Percentiles rank a stretch among this genome's conserved stretches.
Evolutionary conservation across 805 yeast species (phyloP).

Genomic region (Kuraishia hungarica): DNA sequence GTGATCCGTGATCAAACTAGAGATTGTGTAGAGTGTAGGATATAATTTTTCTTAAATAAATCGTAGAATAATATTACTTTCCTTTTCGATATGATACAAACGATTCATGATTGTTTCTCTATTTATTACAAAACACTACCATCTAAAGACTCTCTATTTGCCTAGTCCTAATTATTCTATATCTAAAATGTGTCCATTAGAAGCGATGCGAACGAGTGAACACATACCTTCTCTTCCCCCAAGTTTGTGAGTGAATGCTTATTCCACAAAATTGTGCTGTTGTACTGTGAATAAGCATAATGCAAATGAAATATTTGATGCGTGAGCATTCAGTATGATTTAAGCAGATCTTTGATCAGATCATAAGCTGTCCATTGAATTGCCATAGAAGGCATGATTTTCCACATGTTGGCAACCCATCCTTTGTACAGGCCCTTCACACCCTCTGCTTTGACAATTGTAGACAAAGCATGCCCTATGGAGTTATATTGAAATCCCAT

Average conservation of each 20-base stretch:
- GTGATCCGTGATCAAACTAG: too few species aligned
- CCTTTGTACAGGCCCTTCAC: conserved; percentile 65
- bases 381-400: conserved; percentile 93
- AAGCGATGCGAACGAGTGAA: neutral
- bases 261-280: too few species aligned
- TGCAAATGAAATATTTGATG: neutral
- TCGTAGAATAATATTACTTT: too few species aligned
- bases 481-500: conserved; percentile 79
- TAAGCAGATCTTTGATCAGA: conserved; percentile 39
- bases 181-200: neutral
- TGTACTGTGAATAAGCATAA: neutral
- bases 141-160: neutral
- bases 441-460: conserved; percentile 72
- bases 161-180: neutral
- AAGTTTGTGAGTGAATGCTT: neutral
- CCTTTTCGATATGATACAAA: too few species aligned
- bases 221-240: neutral
- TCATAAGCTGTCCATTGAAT: conserved; percentile 89
- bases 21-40: too few species aligned
- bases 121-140: neutral
- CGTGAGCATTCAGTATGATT: neutral
- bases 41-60: too few species aligned
- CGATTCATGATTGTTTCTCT: neutral
- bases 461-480: conserved; percentile 61
- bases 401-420: conserved; percentile 71